Evolutionary conservation across 2,329 filamentous ascomycete genomes (phyloP).

Genomic region (Fusarium odoratissimum): DNA sequence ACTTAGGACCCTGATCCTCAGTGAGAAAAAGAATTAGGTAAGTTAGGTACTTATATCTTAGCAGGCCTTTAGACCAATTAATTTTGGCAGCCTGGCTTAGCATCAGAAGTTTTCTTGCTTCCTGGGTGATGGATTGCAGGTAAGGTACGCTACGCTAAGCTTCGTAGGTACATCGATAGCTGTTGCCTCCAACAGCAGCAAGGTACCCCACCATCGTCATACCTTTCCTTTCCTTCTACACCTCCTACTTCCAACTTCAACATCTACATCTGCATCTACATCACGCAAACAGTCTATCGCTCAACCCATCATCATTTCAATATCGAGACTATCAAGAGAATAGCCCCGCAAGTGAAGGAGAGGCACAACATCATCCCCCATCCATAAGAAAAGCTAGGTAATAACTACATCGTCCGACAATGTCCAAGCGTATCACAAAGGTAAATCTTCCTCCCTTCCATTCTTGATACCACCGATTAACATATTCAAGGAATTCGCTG

Average conservation of each 20-base stretch:
- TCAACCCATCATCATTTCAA: neutral
- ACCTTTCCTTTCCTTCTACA: conserved; percentile 21
- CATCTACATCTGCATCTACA: neutral
- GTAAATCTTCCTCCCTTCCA: conserved; percentile 38
- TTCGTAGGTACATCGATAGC: neutral
- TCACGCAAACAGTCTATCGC: neutral
- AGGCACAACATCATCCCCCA: neutral
- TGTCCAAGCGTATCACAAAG: conserved; percentile 61
- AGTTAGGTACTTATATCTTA: neutral
- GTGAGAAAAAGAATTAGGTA: neutral
- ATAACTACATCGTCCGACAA: conserved; percentile 37
- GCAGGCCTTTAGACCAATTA: neutral
- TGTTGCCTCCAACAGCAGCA: conserved; percentile 3
- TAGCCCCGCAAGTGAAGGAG: neutral
- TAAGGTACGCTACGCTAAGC: neutral
- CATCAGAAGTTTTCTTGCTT: neutral
- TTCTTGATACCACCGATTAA: conserved; percentile 3
- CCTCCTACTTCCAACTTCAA: conserved; percentile 10
- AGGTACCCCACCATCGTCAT: conserved; percentile 40
- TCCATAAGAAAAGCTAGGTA: neutral
- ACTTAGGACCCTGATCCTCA: too few relatives aligned
- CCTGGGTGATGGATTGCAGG: neutral
- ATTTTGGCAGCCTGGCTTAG: neutral
- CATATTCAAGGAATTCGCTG: conserved; percentile 61
- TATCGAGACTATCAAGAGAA: neutral